Conservation (phyloP, 2,329 filamentous ascomycete species). For the Cercospora sp. region DNA sequence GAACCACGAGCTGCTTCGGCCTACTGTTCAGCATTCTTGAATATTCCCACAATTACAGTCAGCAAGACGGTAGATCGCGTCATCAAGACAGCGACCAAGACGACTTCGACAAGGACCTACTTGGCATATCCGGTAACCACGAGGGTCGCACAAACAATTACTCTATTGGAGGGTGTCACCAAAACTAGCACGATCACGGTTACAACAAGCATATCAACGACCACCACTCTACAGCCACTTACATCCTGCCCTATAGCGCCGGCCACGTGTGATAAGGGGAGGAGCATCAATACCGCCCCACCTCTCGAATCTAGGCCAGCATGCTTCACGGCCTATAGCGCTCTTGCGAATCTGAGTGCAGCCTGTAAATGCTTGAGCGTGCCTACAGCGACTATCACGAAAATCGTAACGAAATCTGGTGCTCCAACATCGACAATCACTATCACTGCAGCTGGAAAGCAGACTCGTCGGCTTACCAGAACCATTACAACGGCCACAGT, state of each 20-base stretch:
- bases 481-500: constrained; percentile 8
- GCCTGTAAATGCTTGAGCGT: constrained; percentile 8
- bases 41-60: constrained; percentile 3
- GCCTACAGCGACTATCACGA: not conserved
- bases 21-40: constrained; percentile 13
- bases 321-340: not conserved
- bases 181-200: constrained; percentile 5
- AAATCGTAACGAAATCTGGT: not conserved
- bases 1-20: not conserved
- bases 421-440: constrained; percentile 7
- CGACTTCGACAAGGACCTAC: constrained; percentile 11
- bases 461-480: constrained; percentile 4
- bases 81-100: constrained; percentile 2
- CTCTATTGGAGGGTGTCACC: not conserved
- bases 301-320: not conserved
- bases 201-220: constrained; percentile 3
- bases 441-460: not conserved
- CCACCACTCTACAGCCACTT: not conserved
- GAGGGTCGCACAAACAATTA: constrained; percentile 4
- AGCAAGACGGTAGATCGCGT: constrained; percentile 1
- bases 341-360: not conserved
- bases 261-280: not conserved
- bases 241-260: not conserved
- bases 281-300: not conserved
- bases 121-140: constrained; percentile 4